Evolutionary conservation across 768 basidiomycete genomes (phyloP), one percentile per base, ranked within the genome.

Genomic region (Lepiota subincarnata): DNA sequence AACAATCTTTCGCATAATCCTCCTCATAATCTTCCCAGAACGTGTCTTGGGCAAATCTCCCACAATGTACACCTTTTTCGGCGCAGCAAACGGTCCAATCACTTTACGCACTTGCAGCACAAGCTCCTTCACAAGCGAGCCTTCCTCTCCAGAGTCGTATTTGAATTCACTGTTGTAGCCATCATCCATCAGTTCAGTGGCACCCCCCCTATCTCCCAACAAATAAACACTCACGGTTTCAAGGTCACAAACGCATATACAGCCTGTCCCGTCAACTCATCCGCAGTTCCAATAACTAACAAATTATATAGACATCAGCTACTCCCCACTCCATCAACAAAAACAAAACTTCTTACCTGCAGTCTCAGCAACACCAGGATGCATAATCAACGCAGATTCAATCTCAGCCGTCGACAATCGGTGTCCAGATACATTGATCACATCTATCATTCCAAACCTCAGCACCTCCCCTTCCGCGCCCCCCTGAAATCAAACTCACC

Each of bases 381-480:
- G 95, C 64, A 91, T 71, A 69, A 99, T 97, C 41, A 99, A 78
- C 6, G 96, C 95, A 2, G 91, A 93, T 73, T 99, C 96, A 56
- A 99, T 97, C 73, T 98, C 96, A 50, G 96, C 96, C 3, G 96
- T 99, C 39, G 92, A 95, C 50, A 99, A 75, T 62, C 96, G 87
- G 70, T 99, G 96, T 1, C 96, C 96, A 38, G 96, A 95, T 28
- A 98, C 95, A 70, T 98, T 98, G 80, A 97, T 97, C 55, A 97
- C 94, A 72, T 96, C 89, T 90, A 61, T 11, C 31, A 31, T n/a
- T n/a, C n/a, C n/a, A 6, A 31, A 31, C 24, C 24, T 24, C 24
- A 24, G 10, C 10, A 8, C 31, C 31, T 11, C 7, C 31, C 26
- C 26, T 7, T 7, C 26, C 26, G 7, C 26, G 26, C 26, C 12